Evolutionary conservation across 2,329 filamentous ascomycete species (phyloP), one percentile per base, ranked within the genome.

Genomic region (Cyphellophora attinorum): DNA sequence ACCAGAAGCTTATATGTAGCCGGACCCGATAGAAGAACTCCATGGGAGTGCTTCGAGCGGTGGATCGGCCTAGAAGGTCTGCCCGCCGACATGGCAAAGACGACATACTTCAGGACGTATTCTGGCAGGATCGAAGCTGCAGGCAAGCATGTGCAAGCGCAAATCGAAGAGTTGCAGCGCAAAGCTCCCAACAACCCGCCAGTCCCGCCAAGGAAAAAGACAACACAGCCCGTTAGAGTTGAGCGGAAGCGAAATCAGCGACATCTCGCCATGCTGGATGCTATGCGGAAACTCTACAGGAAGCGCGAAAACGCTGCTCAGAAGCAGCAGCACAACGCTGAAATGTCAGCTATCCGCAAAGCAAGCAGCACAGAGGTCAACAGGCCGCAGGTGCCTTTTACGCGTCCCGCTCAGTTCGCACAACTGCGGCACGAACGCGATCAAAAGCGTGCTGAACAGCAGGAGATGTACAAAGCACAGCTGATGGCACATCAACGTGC

Each of bases 41-140:
- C 89, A 0, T 98, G 91, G 91, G 91, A 98, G 61, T 98, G 91
- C 55, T 98, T 98, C 50, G 91, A 98, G 59, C 76, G 91, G 28
- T 98, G 89, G 89, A 82, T 95, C 35, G 79, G 83, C 47, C 65
- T 96, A 10, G 91, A 96, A 60, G 86, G 88, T 1, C 67, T 95
- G 23, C 89, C 91, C 4, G 76, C 81, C 8, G 91, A 98, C 46
- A 93, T 96, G 81, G 79, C 82, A 12, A 94, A 94, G 62, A 94
- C 85, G 1, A 81, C 88, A 29, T 98, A 96, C 56, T 98, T 96
- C 68, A 85, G 86, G 51, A 75, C 74, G 8, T 81, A 79, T 49
- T 74, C 75, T 41, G 64, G 70, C 36, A 62, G 77, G 25, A 62
- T 81, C 28, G 76, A 81, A 48, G 67, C 73, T 35, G 76, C 76